These are phyloP conservation scores for Aspergillus olivimuriae DNA, from an alignment of 495 filamentous ascomycete genomes.

Conservation along the genomic window DNA sequence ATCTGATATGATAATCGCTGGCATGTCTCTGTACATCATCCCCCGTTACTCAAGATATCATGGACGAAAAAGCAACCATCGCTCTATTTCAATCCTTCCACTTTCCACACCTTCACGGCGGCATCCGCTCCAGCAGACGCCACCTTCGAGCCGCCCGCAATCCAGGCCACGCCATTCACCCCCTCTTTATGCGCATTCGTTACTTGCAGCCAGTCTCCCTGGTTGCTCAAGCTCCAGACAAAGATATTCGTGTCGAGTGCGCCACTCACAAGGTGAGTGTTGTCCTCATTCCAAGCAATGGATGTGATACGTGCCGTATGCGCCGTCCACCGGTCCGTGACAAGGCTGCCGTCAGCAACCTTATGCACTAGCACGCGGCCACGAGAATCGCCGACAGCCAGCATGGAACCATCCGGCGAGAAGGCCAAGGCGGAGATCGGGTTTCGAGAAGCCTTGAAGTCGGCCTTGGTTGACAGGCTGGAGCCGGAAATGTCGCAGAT, in stretches of 20 bases:
- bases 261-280: constrained; percentile 75
- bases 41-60: too few species aligned
- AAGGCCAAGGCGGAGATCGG: constrained; percentile 60
- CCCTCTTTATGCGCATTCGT: constrained; percentile 91
- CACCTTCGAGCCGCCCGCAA: constrained; percentile 59
- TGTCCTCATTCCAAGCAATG: constrained; percentile 73
- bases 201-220: constrained; percentile 71
- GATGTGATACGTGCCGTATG: constrained; percentile 82
- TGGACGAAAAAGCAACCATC: too few species aligned
- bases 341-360: constrained; percentile 35
- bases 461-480: constrained; percentile 36
- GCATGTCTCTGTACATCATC: too few species aligned
- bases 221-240: constrained; percentile 83
- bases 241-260: constrained; percentile 84
- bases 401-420: constrained; percentile 60
- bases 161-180: constrained; percentile 83
- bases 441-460: constrained; percentile 37
- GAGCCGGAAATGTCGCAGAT: constrained; percentile 58
- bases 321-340: constrained; percentile 74
- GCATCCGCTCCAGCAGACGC: constrained; percentile 81
- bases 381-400: constrained; percentile 76
- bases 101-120: constrained; percentile 82
- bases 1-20: too few species aligned
- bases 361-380: constrained; percentile 81
- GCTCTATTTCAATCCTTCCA: constrained; percentile 53